A percentile compares a stretch with the other conserved stretches of the same genome.
phyloP scores from a whole-genome alignment of 805 yeast species.

The Pichia rugopelliculosa region DNA sequence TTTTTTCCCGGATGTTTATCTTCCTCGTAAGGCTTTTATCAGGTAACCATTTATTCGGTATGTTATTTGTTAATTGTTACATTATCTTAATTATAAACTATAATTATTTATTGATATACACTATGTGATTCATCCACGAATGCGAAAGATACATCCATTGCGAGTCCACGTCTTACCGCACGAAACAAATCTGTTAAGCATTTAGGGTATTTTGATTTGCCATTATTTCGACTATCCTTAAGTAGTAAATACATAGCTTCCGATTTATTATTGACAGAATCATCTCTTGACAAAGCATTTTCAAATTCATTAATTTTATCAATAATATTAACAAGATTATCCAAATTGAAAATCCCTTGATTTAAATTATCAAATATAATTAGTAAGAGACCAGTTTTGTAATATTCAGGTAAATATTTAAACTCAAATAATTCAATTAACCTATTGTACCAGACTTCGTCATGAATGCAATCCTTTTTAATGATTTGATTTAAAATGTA shows the following conservation, averaged over 20 bases:
- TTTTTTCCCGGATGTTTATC: too few relatives aligned
- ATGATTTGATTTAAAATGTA: constrained; percentile 52
- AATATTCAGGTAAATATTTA: constrained; percentile 46
- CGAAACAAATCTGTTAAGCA: constrained; percentile 13
- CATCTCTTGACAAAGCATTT: constrained; percentile 10
- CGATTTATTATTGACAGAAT: constrained; percentile 12
- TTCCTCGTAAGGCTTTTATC: too few relatives aligned
- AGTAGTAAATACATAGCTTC: constrained; percentile 18
- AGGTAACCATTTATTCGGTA: too few relatives aligned
- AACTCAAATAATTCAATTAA: constrained; percentile 38
- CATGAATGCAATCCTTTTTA: constrained; percentile 24
- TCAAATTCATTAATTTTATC: constrained; percentile 22
- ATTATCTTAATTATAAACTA: too few relatives aligned
- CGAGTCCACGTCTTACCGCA: constrained; percentile 19
- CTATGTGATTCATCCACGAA: constrained; percentile 17
- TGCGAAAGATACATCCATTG: constrained; percentile 23
- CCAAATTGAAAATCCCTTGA: constrained; percentile 14
- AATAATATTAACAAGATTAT: constrained; percentile 21
- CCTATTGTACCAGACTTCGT: constrained; percentile 20
- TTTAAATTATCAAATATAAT: constrained; percentile 35
- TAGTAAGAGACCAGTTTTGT: constrained; percentile 41
- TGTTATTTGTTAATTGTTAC: too few relatives aligned
- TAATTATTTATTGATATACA: not conserved
- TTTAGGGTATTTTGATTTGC: constrained; percentile 1
- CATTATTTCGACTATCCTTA: constrained; percentile 6